Evolutionary conservation across 73 alveolate species (phyloP), one percentile per base, ranked within the genome.

Genomic region (Durusdinium trenchii): DNA sequence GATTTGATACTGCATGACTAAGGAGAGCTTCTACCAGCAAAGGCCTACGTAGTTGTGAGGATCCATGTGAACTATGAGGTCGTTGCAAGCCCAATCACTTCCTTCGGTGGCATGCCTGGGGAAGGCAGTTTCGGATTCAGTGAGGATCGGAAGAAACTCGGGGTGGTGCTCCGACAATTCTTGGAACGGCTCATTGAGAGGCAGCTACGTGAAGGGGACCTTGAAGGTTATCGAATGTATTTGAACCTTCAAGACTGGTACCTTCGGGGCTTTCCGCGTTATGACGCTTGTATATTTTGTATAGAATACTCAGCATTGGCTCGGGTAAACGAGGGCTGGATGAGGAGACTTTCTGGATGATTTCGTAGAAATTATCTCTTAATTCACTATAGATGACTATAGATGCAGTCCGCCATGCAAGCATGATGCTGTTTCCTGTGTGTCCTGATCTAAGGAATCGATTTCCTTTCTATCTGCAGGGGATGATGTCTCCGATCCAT

Each of bases 221-320:
- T 71, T n/a, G 16, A 20, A 6, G 84, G 52, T 6, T 71, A 71
- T n/a, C 84, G 84, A 36, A 36, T 38, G 28, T 71, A 71, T 71
- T 71, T 71, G 51, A 71, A 71, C 35, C 84, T 71, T 47, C 84
- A 71, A n/a, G 38, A 51, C 38, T 28, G 32, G 84, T 71, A 36
- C 38, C 84, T 71, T 18, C 32, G 84, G 38, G 84, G 84, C 51
- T 71, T 71, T 38, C 51, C 84, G n/a, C n/a, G n/a, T n/a, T n/a
- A n/a, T n/a, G n/a, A n/a, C n/a, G n/a, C n/a, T n/a, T n/a, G n/a
- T n/a, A n/a, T n/a, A n/a, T n/a, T n/a, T n/a, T n/a, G n/a, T n/a
- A n/a, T n/a, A n/a, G n/a, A n/a, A n/a, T n/a, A n/a, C n/a, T n/a
- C n/a, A n/a, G n/a, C n/a, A n/a, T n/a, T n/a, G n/a, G n/a, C n/a